Conservation (phyloP, 2,329 filamentous ascomycete species). For the Aspergillus sp. region DNA sequence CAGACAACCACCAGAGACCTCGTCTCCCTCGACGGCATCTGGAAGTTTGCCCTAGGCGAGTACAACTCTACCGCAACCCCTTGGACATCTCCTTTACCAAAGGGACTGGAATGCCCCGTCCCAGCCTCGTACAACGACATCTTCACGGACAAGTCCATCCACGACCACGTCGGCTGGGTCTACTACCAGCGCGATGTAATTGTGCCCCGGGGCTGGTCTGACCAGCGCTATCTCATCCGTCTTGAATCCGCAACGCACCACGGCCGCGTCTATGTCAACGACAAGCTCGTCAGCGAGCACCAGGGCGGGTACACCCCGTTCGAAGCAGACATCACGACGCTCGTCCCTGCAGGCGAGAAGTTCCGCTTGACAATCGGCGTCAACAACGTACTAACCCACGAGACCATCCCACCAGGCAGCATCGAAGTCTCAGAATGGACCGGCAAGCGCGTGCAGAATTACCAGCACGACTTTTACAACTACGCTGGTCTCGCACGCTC, state of each 20-base stretch:
- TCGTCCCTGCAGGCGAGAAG: conserved; percentile 20
- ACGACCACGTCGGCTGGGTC: conserved; percentile 32
- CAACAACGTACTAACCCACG: conserved; percentile 29
- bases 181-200: conserved; percentile 30
- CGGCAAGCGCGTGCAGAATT: conserved; percentile 23
- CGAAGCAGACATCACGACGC: conserved; percentile 23
- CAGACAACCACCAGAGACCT: conserved; percentile 9
- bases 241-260: conserved; percentile 30
- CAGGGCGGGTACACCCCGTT: conserved; percentile 30
- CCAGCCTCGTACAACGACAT: conserved; percentile 21
- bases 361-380: conserved; percentile 33
- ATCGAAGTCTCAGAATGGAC: conserved; percentile 8
- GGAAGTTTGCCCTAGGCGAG: conserved; percentile 14
- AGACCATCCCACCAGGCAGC: conserved; percentile 30
- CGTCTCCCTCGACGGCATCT: conserved; percentile 16
- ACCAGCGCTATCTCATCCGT: conserved; percentile 22
- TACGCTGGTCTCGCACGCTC: conserved; percentile 31
- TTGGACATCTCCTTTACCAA: conserved; percentile 5
- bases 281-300: conserved; percentile 25
- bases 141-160: conserved; percentile 17
- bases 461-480: conserved; percentile 35
- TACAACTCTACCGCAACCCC: background rate
- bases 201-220: conserved; percentile 21
- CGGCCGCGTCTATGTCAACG: conserved; percentile 28
- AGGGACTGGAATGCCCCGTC: conserved; percentile 15